Conservation (phyloP, 139 green algal species). For the Parachlorella kessleri region DNA sequence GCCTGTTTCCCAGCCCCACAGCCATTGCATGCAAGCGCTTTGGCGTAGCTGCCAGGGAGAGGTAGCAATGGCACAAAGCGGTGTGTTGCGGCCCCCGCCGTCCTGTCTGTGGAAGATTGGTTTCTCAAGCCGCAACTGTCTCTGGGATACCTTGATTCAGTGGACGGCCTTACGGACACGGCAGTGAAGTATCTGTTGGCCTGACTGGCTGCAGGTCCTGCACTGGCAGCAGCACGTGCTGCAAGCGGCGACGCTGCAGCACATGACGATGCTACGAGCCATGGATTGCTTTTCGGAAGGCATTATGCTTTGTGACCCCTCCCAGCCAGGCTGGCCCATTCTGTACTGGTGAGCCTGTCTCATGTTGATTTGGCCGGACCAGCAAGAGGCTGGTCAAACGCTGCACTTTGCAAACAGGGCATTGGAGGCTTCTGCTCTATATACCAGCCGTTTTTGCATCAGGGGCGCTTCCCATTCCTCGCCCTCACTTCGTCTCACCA, state of each 20-base stretch:
- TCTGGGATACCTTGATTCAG: too few relatives aligned
- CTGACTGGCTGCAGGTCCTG: background rate
- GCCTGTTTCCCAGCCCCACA: too few relatives aligned
- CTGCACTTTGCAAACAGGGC: conserved; percentile 74
- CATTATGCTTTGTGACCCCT: conserved; percentile 75
- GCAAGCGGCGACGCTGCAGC: conserved; percentile 42
- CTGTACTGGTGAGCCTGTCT: conserved; percentile 62
- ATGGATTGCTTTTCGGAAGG: conserved; percentile 76
- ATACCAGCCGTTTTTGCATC: too few relatives aligned
- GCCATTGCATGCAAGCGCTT: too few relatives aligned
- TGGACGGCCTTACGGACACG: background rate
- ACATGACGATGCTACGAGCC: conserved; percentile 49
- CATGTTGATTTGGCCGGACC: too few relatives aligned
- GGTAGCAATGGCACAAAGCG: too few relatives aligned
- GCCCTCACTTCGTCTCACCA: background rate
- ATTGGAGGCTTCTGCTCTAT: conserved; percentile 20
- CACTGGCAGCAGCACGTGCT: background rate
- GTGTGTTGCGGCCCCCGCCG: too few relatives aligned
- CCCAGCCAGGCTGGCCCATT: conserved; percentile 56
- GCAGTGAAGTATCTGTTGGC: background rate
- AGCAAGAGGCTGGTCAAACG: too few relatives aligned
- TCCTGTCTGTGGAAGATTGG: too few relatives aligned
- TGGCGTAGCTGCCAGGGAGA: too few relatives aligned
- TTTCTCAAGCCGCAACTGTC: too few relatives aligned
- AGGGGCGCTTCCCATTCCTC: background rate